A percentile compares a stretch with the other conserved stretches of the same genome.
phyloP scores from a whole-genome alignment of 164 flowering plant genomes.

The Stephania yunnanensis region DNA sequence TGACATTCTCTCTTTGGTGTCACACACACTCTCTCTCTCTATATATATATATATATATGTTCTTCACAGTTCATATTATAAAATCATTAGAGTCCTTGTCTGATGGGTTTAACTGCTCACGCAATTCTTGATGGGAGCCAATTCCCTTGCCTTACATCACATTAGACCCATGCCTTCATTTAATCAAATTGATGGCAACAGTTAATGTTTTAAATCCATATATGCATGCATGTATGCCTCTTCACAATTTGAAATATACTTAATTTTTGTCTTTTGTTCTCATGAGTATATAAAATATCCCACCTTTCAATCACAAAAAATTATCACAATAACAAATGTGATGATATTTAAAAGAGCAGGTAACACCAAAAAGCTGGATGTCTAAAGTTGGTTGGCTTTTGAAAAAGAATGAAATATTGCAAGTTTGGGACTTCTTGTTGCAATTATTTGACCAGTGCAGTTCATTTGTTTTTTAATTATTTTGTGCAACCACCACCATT shows the following conservation, averaged over 20 bases:
- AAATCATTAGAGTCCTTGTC: too few species aligned
- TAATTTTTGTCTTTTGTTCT: background rate
- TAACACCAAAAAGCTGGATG: background rate
- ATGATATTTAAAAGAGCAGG: background rate
- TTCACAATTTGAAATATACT: background rate
- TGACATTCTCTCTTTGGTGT: too few species aligned
- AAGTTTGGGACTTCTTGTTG: background rate
- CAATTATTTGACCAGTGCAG: background rate
- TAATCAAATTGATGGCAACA: background rate
- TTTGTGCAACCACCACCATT: background rate
- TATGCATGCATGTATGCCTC: background rate
- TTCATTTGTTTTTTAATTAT: background rate
- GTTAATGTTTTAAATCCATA: background rate
- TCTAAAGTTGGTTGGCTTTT: background rate
- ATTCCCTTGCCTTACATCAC: background rate
- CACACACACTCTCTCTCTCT: too few species aligned
- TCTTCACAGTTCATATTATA: too few species aligned
- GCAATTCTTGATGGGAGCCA: background rate
- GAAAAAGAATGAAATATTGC: background rate
- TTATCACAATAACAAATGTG: background rate
- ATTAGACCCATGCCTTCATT: background rate
- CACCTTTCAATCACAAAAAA: background rate
- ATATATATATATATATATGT: too few species aligned
- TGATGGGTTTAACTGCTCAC: background rate
- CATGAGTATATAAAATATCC: background rate